Evolutionary conservation across 208 protist species (phyloP), one percentile per base, ranked within the genome.

Genomic region (Leishmania guyanensis): DNA sequence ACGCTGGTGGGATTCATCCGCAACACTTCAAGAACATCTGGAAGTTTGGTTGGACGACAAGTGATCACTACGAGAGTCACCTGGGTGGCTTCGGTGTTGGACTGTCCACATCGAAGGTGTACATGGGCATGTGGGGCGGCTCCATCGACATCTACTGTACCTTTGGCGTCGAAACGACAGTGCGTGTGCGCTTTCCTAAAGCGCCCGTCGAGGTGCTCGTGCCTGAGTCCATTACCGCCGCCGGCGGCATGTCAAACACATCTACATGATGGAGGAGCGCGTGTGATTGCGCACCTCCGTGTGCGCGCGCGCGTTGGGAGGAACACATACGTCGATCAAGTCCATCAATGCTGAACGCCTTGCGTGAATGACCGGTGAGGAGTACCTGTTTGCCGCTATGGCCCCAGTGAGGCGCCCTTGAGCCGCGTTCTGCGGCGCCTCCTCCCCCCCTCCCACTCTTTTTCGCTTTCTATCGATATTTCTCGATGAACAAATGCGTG

Each of bases 11-110:
- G 36, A 90, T 97, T 43, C 39, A 66, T 14, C 83, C 88, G 16
- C 72, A 88, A 53, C 73, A 88, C 69, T 75, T 79, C 33, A 75
- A 88, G 22, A 84, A 95, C 43, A 91, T 96, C 68, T 97, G 94
- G 93, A 85, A 89, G 58, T 97, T 97, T 77, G 94, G 94, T n/a
- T 97, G 91, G 90, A 94, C 94, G 8, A 95, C 94, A 56, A 94
- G 89, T 65, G 82, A 86, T 51, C 87, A 91, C 68, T 85, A 91
- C 73, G 85, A 92, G 73, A 90, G 89, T 48, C 77, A 88, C 43
- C 88, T 97, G 17, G 86, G 88, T 80, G 94, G 94, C 10, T 95
- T 96, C 48, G 94, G 94, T 48, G 88, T 97, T 39, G 94, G 94
- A 1, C 79, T 97, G 8, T 88, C 94, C 0, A 95, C 89, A 16